Evolutionary conservation across 352 stramenopile genomes (phyloP).

Genomic region (Aphanomyces astaci): DNA sequence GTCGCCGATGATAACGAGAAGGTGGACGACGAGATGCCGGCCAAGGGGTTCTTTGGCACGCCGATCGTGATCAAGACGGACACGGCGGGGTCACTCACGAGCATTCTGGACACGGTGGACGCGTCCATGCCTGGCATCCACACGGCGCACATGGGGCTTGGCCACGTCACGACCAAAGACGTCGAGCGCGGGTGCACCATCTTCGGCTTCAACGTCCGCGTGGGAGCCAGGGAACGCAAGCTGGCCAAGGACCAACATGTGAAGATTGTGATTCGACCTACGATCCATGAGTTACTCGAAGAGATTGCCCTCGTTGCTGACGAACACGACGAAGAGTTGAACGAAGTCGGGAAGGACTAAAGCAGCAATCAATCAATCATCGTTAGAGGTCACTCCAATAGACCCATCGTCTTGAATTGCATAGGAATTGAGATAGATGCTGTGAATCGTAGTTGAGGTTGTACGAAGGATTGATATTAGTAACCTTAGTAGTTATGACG

Average conservation of each 20-base stretch:
- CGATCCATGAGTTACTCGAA: constrained; percentile 71
- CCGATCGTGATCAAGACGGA: constrained; percentile 78
- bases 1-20: constrained; percentile 29
- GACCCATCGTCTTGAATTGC: no score
- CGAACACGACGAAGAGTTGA: no score
- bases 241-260: constrained; percentile 50
- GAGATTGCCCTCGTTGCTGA: constrained; percentile 34
- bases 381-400: no score
- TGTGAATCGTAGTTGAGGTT: no score
- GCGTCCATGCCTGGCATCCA: constrained; percentile 37
- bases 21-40: neutral
- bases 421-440: no score
- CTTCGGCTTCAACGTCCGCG: constrained; percentile 76
- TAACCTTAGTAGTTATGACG: no score
- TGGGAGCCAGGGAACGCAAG: constrained; percentile 49
- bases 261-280: constrained; percentile 54
- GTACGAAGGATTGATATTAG: no score
- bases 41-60: constrained; percentile 26
- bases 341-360: no score
- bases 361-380: no score
- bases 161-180: constrained; percentile 64
- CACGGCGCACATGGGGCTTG: constrained; percentile 72
- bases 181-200: constrained; percentile 79
- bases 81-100: constrained; percentile 63
- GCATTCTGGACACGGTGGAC: constrained; percentile 77